Evolutionary conservation across 2,329 filamentous ascomycete genomes (phyloP).

Genomic region (Mycocentrospora acerina): DNA sequence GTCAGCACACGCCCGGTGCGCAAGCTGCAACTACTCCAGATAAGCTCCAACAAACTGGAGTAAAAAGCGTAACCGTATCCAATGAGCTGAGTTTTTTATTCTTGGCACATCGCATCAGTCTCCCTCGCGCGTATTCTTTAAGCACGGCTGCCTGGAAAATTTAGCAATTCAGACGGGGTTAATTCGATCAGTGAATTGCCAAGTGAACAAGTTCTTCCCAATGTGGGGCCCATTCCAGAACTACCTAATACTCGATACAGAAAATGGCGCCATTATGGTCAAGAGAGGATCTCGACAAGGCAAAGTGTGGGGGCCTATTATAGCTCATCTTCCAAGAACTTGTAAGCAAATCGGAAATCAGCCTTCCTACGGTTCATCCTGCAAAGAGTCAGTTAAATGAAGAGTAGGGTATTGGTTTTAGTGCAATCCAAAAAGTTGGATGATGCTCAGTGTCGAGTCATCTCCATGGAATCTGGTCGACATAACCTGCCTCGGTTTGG

Average conservation of each 20-base stretch:
- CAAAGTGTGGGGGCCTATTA: constrained; percentile 31
- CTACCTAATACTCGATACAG: constrained; percentile 41
- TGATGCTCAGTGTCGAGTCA: no score
- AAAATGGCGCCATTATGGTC: constrained; percentile 16
- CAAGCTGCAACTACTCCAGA: constrained; percentile 7
- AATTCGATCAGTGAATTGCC: constrained; percentile 1
- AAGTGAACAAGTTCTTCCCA: constrained; percentile 24
- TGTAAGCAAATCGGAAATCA: constrained; percentile 98
- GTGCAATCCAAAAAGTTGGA: background rate
- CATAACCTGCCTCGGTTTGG: constrained; percentile 1
- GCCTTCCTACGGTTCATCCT: constrained; percentile 99
- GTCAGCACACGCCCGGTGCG: constrained; percentile 30
- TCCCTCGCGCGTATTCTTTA: no score
- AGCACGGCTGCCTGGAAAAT: no score
- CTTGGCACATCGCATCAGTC: constrained; percentile 6
- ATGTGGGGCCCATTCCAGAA: constrained; percentile 24
- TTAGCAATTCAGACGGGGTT: no score
- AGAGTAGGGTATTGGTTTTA: no score
- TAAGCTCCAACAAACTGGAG: constrained; percentile 6
- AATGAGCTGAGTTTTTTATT: constrained; percentile 15
- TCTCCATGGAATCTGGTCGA: no score
- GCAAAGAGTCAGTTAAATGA: constrained; percentile 22
- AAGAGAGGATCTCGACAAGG: constrained; percentile 3
- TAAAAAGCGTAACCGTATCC: constrained; percentile 5
- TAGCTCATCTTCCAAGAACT: constrained; percentile 94